phyloP scores from a whole-genome alignment of 225 moss, liverwort and hornwort species.

The Thuidium tamariscinum region DNA sequence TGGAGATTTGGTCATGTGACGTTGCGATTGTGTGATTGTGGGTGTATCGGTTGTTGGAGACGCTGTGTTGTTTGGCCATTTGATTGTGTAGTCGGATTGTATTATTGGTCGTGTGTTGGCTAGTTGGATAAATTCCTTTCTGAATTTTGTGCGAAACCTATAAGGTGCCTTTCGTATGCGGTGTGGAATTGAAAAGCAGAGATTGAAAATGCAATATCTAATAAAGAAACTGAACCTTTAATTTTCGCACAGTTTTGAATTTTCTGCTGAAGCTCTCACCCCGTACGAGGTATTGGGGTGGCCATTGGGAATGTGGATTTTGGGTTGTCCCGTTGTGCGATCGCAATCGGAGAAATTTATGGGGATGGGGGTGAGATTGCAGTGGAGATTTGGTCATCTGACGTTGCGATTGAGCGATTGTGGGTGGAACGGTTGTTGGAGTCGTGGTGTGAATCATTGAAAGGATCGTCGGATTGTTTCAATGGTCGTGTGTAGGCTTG shows the following conservation, averaged over 20 bases:
- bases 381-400: neutral
- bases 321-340: neutral
- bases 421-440: neutral
- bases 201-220: neutral
- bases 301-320: neutral
- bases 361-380: neutral
- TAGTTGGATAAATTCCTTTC: neutral
- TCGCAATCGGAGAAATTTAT: neutral
- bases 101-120: neutral
- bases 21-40: neutral
- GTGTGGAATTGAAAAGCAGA: neutral
- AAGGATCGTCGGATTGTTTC: neutral
- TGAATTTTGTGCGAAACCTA: neutral
- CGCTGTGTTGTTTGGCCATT: neutral
- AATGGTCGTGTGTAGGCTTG: neutral
- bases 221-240: neutral
- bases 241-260: neutral
- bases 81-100: neutral
- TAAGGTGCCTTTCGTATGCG: neutral
- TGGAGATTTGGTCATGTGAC: neutral
- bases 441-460: neutral
- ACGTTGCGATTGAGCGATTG: neutral
- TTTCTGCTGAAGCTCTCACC: neutral
- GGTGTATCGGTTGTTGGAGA: neutral
- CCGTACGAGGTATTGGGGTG: slow-evolving; percentile 6